phyloP scores from a whole-genome alignment of 306 rosid species.

The Vigna mungo region DNA sequence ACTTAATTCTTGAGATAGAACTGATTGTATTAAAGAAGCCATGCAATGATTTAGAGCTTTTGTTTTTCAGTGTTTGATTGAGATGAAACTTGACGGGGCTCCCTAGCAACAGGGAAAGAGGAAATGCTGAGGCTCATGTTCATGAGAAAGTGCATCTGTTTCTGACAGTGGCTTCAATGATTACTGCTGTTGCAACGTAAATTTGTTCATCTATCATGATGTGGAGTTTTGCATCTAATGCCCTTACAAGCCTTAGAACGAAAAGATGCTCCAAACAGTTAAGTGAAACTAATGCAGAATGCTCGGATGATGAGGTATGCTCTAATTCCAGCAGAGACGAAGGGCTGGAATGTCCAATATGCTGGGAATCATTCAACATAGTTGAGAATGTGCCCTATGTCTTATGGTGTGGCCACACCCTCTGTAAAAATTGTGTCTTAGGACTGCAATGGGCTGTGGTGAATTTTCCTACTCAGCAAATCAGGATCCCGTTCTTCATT shows the following conservation, averaged over 20 bases:
- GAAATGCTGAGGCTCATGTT: constrained; percentile 18
- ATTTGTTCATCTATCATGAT: constrained; percentile 47
- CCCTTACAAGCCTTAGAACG: constrained; percentile 66
- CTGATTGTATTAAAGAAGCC: neutral
- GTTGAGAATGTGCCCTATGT: constrained; percentile 96
- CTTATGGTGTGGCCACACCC: constrained; percentile 94
- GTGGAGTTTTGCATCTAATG: constrained; percentile 85
- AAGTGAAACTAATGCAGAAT: constrained; percentile 60
- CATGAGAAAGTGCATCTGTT: constrained; percentile 31
- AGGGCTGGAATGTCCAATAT: constrained; percentile 90
- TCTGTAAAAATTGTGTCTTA: constrained; percentile 87
- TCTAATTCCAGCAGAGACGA: constrained; percentile 83
- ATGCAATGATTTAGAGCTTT: neutral
- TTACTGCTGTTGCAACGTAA: constrained; percentile 35
- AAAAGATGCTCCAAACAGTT: constrained; percentile 61
- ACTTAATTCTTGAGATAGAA: constrained; percentile 12
- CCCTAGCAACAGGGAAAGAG: constrained; percentile 19
- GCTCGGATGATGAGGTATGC: constrained; percentile 85
- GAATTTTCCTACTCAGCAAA: constrained; percentile 72
- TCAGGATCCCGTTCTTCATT: constrained; percentile 71
- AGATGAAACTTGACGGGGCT: constrained; percentile 29
- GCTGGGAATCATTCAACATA: constrained; percentile 92
- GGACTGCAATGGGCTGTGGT: constrained; percentile 88
- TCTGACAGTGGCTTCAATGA: constrained; percentile 38
- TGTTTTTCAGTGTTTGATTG: constrained; percentile 42